These are phyloP conservation scores for Termitomyces sp. DNA, from an alignment of 768 basidiomycete species.

Conservation along the genomic window DNA sequence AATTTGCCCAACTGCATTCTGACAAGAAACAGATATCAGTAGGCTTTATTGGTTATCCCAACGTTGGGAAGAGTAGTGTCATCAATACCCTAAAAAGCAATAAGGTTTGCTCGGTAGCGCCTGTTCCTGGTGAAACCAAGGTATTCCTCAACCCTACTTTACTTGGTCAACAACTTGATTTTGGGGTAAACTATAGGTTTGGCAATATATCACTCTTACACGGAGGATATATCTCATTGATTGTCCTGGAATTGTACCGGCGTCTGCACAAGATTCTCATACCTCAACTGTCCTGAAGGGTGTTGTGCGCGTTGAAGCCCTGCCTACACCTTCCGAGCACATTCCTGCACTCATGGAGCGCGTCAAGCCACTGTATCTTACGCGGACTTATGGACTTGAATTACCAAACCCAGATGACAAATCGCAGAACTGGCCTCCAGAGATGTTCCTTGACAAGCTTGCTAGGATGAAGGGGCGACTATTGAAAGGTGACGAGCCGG, in stretches of 20 bases:
- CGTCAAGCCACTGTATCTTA: slow-evolving; percentile 90
- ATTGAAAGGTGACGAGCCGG: slow-evolving; percentile 92
- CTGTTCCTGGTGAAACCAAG: slow-evolving; percentile 97
- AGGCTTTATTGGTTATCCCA: slow-evolving; percentile 96
- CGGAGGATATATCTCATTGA: slow-evolving; percentile 97
- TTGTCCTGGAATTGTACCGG: slow-evolving; percentile 96
- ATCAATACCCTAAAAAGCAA: slow-evolving; percentile 98
- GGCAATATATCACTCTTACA: slow-evolving; percentile 99
- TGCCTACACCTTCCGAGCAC: slow-evolving; percentile 89
- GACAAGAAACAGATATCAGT: slow-evolving; percentile 99
- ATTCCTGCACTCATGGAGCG: slow-evolving; percentile 83
- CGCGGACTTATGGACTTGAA: slow-evolving; percentile 73
- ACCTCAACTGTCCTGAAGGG: slow-evolving; percentile 94
- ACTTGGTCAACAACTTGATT: slow-evolving; percentile 9
- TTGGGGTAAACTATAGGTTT: slow-evolving; percentile 45
- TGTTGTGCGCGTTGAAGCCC: slow-evolving; percentile 91
- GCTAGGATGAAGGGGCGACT: slow-evolving; percentile 90
- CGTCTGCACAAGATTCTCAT: slow-evolving; percentile 86
- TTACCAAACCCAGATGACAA: slow-evolving; percentile 53
- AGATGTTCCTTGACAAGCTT: slow-evolving; percentile 76
- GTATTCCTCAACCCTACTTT: slow-evolving; percentile 21
- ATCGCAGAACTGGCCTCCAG: slow-evolving; percentile 56
- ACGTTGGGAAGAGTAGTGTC: slow-evolving; percentile 95
- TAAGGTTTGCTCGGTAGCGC: slow-evolving; percentile 95
- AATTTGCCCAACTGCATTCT: slow-evolving; percentile 94